Evolutionary conservation across 441 rosid genomes (phyloP).

Genomic region (Raphanus hybrid): DNA sequence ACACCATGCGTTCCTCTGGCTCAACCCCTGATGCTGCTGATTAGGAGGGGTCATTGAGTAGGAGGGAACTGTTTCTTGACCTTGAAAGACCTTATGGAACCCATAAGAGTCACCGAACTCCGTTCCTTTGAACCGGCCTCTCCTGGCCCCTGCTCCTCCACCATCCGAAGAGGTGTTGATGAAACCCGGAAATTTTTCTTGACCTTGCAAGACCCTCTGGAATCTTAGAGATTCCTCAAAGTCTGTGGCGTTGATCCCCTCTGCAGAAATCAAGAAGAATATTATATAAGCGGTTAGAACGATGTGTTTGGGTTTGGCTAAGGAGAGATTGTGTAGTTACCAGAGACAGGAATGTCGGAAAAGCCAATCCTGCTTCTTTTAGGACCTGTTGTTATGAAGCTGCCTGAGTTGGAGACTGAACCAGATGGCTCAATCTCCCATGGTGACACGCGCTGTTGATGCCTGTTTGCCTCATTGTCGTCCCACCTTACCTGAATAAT

Average conservation of each 20-base stretch:
- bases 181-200: conserved; percentile 82
- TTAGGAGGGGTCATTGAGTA: conserved; percentile 52
- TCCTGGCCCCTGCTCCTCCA: conserved; percentile 51
- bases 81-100: conserved; percentile 96
- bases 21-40: conserved; percentile 40
- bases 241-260: conserved; percentile 78
- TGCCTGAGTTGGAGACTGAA: conserved; percentile 55
- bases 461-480: conserved; percentile 59
- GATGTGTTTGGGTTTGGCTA: neutral
- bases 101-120: conserved; percentile 68
- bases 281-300: neutral
- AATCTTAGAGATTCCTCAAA: conserved; percentile 85
- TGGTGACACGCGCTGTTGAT: conserved; percentile 76
- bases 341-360: conserved; percentile 72
- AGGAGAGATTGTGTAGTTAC: conserved; percentile 43
- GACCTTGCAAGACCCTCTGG: conserved; percentile 99
- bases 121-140: conserved; percentile 54
- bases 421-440: conserved; percentile 91
- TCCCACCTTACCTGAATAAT: conserved; percentile 87
- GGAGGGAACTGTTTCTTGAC: conserved; percentile 85
- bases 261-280: conserved; percentile 40
- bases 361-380: conserved; percentile 84
- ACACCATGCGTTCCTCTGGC: conserved; percentile 64
- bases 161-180: conserved; percentile 53
- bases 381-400: conserved; percentile 60